These are phyloP conservation scores for Tylopilus plumbeoviolaceoides DNA, from an alignment of 768 basidiomycete genomes.

Conservation along the genomic window DNA sequence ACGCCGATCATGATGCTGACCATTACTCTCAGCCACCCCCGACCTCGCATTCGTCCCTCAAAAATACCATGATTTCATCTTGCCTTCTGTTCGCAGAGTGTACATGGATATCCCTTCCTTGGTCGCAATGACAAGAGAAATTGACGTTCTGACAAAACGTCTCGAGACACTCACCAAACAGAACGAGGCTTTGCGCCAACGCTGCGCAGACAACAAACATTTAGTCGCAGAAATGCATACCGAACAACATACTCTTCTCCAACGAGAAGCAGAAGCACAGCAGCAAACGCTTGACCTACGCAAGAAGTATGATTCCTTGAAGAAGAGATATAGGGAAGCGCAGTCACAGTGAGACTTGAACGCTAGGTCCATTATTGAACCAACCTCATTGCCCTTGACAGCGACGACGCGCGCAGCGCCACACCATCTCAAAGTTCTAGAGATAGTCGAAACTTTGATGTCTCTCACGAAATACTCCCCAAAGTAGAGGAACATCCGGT, in stretches of 20 bases:
- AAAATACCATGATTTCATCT: conserved; percentile 55
- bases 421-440: conserved; percentile 4
- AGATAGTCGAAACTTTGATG: conserved; percentile 11
- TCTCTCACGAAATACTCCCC: conserved; percentile 11
- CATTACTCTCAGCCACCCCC: conserved; percentile 36
- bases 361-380: not conserved
- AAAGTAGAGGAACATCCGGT: conserved; percentile 21
- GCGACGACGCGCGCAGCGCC: not conserved
- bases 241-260: conserved; percentile 26
- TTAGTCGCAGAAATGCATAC: conserved; percentile 31
- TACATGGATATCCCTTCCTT: conserved; percentile 42
- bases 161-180: conserved; percentile 37
- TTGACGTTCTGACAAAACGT: conserved; percentile 36
- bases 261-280: conserved; percentile 33
- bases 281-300: conserved; percentile 38
- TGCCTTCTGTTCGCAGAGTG: conserved; percentile 54
- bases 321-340: conserved; percentile 21
- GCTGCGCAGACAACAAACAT: conserved; percentile 40
- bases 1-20: not conserved
- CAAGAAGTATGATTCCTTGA: conserved; percentile 30
- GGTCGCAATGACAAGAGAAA: conserved; percentile 25
- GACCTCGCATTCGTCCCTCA: conserved; percentile 50
- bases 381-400: not conserved
- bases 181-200: conserved; percentile 40
- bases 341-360: conserved; percentile 12